Conservation (phyloP, 768 basidiomycete genomes). For the Lepiota brunneoincarnata region DNA sequence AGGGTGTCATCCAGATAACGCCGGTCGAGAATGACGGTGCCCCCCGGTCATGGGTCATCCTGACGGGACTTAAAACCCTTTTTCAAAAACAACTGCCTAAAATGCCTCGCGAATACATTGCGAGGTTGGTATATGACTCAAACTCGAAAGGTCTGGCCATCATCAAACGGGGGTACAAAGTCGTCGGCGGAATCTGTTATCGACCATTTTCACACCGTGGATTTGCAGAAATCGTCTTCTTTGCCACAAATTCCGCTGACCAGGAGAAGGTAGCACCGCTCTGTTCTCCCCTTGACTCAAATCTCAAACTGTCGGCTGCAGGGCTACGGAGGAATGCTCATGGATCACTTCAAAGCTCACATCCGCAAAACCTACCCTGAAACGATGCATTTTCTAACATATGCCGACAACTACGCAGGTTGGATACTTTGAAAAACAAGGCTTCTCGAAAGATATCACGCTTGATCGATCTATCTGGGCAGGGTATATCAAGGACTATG, state of each 20-base stretch:
- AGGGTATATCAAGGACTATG: constrained; percentile 99
- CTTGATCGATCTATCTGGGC: constrained; percentile 93
- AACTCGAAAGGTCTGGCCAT: constrained; percentile 95
- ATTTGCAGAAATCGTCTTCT: constrained; percentile 98
- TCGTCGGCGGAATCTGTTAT: constrained; percentile 97
- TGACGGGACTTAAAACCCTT: constrained; percentile 94
- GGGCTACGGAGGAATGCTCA: constrained; percentile 98
- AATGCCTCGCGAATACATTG: constrained; percentile 99
- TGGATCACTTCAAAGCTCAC: constrained; percentile 98
- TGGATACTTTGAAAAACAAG: constrained; percentile 99
- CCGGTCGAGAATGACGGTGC: constrained; percentile 82
- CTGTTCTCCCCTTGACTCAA: neutral
- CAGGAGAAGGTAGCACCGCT: constrained; percentile 81
- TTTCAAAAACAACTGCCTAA: constrained; percentile 98
- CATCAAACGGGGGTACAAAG: constrained; percentile 91
- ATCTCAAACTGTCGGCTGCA: constrained; percentile 24
- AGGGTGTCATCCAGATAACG: constrained; percentile 77
- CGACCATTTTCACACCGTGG: constrained; percentile 92
- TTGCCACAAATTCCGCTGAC: constrained; percentile 93
- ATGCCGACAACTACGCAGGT: constrained; percentile 99
- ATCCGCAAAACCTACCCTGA: constrained; percentile 78
- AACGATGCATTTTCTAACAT: constrained; percentile 95
- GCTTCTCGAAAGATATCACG: constrained; percentile 96
- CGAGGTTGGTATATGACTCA: constrained; percentile 87
- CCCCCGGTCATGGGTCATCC: constrained; percentile 75